These are phyloP conservation scores for Colletotrichum sublineola DNA, from an alignment of 2,329 filamentous ascomycete species.

Conservation along the genomic window DNA sequence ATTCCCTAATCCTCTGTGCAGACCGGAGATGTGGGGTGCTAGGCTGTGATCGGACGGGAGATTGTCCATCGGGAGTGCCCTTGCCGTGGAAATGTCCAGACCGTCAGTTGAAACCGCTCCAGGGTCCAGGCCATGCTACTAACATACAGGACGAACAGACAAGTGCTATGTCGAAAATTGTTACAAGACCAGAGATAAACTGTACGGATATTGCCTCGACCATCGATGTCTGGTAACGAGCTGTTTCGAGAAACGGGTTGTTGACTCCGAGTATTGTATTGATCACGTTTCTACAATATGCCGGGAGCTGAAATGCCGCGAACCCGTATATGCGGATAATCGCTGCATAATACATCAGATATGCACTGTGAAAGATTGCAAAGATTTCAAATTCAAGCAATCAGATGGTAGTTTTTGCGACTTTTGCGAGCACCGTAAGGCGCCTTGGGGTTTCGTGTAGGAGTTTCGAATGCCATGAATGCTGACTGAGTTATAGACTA, in stretches of 20 bases:
- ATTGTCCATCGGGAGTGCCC: constrained; percentile 25
- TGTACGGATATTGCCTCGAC: constrained; percentile 30
- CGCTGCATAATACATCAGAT: constrained; percentile 29
- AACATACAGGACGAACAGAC: constrained; percentile 20
- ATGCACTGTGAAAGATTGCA: constrained; percentile 36
- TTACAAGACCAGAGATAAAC: constrained; percentile 26
- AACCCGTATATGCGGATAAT: constrained; percentile 10
- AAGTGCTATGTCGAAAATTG: constrained; percentile 27
- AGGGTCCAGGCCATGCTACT: constrained; percentile 17
- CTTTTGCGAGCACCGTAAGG: constrained; percentile 34
- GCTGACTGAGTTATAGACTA: constrained; percentile 21
- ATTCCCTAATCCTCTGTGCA: constrained; percentile 11
- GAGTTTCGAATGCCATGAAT: too few species aligned
- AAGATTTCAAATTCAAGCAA: not conserved
- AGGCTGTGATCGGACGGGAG: constrained; percentile 24
- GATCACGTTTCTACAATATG: constrained; percentile 30
- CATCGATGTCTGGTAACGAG: constrained; percentile 27
- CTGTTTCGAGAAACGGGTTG: constrained; percentile 26
- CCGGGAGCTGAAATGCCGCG: constrained; percentile 29
- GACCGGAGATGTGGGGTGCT: constrained; percentile 32
- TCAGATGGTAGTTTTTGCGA: constrained; percentile 22
- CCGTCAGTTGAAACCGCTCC: constrained; percentile 23
- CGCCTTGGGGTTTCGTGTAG: too few species aligned
- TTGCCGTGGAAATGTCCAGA: constrained; percentile 38
- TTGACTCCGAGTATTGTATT: constrained; percentile 23